Base-by-base conservation (phyloP, 2,329 filamentous ascomycete genomes). In the Aspergillus sp. region DNA sequence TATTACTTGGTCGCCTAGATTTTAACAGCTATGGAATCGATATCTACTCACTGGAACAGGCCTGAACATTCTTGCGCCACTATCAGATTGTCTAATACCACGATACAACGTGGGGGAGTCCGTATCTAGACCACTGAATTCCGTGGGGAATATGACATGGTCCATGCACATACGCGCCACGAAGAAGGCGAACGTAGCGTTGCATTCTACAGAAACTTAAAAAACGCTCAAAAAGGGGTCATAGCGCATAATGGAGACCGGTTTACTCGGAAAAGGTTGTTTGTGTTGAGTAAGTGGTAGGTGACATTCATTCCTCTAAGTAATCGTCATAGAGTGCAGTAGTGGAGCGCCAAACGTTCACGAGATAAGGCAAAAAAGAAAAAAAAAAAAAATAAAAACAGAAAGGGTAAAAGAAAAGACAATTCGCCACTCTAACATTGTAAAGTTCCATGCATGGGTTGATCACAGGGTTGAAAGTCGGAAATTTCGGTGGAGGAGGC, bases 241-340 rank as follows among this genome's bases (percentile, higher is more conserved):
- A 37, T 37, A 31, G 27, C 9, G 1, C 8, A 31, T 31, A 31
- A 31, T 11, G 9, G 27, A 31, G 27, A 8, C 27, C 9, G 14
- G 35, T 37, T 14, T 14, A 14, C 35, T 19, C 27, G 17, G 15
- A n/a, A 27, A 19, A 35, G n/a, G 15, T 33, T 37, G 5, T 37
- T 37, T 37, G 9, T 35, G 35, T 37, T 37, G 35, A 15, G 35
- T 33, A 39, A 19, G 2, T 33, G 17, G 46, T 37, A 48, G 21
- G 39, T 44, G 27, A 44, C 37, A 43, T 52, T 33, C 39, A 45
- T 23, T n/a, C 15, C 25, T 43, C 44, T 43, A 58, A 39, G 43
- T 46, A 57, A 37, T n/a, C 55, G 55, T 57, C 55, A 57, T 57
- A 48, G 48, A 33, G 46, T 19, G 37, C 8, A 45, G 37, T 41